Base-by-base conservation (phyloP, 148 eudicot genomes). In the Rhododendron ovatum region DNA sequence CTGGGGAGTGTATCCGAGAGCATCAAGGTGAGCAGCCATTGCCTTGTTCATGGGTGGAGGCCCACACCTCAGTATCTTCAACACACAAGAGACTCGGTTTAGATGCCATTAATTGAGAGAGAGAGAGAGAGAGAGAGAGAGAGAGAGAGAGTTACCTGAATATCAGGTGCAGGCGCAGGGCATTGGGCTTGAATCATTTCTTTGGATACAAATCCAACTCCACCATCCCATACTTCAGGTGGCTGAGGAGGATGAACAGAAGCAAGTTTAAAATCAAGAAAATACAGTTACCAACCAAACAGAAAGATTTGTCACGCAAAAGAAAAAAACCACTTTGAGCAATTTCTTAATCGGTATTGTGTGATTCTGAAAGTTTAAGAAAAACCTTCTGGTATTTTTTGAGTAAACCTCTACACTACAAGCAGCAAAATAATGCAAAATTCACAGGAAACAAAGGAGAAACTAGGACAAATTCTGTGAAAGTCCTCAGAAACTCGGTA, bases 21-120 rank as follows among this genome's bases (percentile, higher is more conserved):
- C 88, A 82, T 90, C 91, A 83, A 93, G 95, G 82, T 93, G 93
- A 86, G 92, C 89, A 48, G 92, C 91, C 94, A 93, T 92, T 67
- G 95, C 95, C 88, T 93, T 93, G 94, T 93, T 92, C 95, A 93
- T 93, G 28, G 95, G 88, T 82, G 95, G 93, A 2, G 95, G 95
- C 86, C 95, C 95, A 71, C 95, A 93, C 86, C 93, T 92, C 82
- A 92, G 78, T 11, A 93, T 87, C 95, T 93, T 43, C 71, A 78
- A 77, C 57, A 83, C 22, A 83, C 37, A 67, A 1, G 43, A 73
- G 47, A 37, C 9, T 61, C 4, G 11, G 26, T 47, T 67, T 78
- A 77, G 76, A 28, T 28, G 43, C 61, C 73, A 26, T 26, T 9
- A n/a, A 80, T 47, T 47, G 26, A 74, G 35, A 33, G 15, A 78